phyloP scores from a whole-genome alignment of 2,329 filamentous ascomycete genomes.

The Aspergillus texensis region DNA sequence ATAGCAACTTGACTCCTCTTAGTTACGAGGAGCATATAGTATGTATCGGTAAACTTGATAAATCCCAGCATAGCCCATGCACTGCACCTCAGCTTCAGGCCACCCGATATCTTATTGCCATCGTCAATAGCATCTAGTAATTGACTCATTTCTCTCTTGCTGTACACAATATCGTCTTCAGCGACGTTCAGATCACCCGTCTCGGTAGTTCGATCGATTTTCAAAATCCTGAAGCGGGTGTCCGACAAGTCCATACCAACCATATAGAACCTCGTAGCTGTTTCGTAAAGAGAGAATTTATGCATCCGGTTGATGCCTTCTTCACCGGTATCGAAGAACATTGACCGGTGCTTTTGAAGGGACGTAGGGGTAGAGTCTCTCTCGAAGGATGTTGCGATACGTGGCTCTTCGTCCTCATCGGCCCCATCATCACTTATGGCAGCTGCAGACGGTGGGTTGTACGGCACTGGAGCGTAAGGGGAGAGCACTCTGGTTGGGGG shows the following conservation, averaged over 20 bases:
- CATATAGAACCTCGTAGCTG: slow-evolving; percentile 88
- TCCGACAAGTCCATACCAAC: slow-evolving; percentile 91
- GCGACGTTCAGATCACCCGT: slow-evolving; percentile 77
- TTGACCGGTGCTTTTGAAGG: slow-evolving; percentile 41
- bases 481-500: slow-evolving; percentile 22
- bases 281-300: slow-evolving; percentile 97
- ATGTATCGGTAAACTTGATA: slow-evolving; percentile 91
- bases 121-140: slow-evolving; percentile 94
- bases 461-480: slow-evolving; percentile 32
- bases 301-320: slow-evolving; percentile 71
- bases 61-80: slow-evolving; percentile 95
- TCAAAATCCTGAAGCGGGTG: slow-evolving; percentile 84
- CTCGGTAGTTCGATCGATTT: slow-evolving; percentile 88
- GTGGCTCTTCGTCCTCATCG: slow-evolving; percentile 49
- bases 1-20: slow-evolving; percentile 96
- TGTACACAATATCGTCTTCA: slow-evolving; percentile 95
- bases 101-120: slow-evolving; percentile 87
- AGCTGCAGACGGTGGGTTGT: slow-evolving; percentile 35
- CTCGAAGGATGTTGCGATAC: slow-evolving; percentile 48
- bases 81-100: slow-evolving; percentile 84
- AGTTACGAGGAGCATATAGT: slow-evolving; percentile 96
- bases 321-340: slow-evolving; percentile 41
- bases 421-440: slow-evolving; percentile 34
- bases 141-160: slow-evolving; percentile 86
- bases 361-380: slow-evolving; percentile 43